phyloP scores from a whole-genome alignment of 192 early-diverging fungal species.

The Umbelopsis ramanniana region DNA sequence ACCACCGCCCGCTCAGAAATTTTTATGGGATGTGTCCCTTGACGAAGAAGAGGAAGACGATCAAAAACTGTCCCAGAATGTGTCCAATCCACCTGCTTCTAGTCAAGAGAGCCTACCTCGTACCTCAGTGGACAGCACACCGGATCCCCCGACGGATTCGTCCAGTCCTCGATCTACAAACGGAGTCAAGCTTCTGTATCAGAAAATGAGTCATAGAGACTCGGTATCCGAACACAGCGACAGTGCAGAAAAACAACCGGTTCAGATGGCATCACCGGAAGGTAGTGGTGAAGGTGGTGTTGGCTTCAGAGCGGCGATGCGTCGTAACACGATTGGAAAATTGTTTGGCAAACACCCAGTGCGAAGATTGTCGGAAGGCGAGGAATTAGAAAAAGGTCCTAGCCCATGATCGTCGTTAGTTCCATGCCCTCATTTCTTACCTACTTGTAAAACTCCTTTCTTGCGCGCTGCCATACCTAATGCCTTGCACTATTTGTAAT shows the following conservation, averaged over 20 bases:
- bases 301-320: conserved; percentile 9
- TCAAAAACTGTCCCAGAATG: background rate
- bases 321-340: conserved; percentile 17
- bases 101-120: background rate
- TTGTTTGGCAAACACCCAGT: background rate
- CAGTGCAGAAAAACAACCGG: background rate
- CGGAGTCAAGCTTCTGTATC: background rate
- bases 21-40: conserved; percentile 13
- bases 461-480: background rate
- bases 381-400: background rate
- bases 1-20: background rate
- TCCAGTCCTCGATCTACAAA: background rate
- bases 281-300: background rate
- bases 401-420: too few relatives aligned
- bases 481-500: background rate
- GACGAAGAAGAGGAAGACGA: conserved; percentile 6
- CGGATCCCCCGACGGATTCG: background rate
- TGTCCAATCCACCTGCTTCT: background rate
- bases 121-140: background rate
- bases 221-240: background rate
- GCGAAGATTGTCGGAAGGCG: background rate
- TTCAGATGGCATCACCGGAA: background rate
- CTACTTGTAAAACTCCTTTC: background rate
- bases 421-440: too few relatives aligned
- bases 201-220: background rate